Evolutionary conservation across 2,329 filamentous ascomycete species (phyloP).

Genomic region (Thyridium curvatum): DNA sequence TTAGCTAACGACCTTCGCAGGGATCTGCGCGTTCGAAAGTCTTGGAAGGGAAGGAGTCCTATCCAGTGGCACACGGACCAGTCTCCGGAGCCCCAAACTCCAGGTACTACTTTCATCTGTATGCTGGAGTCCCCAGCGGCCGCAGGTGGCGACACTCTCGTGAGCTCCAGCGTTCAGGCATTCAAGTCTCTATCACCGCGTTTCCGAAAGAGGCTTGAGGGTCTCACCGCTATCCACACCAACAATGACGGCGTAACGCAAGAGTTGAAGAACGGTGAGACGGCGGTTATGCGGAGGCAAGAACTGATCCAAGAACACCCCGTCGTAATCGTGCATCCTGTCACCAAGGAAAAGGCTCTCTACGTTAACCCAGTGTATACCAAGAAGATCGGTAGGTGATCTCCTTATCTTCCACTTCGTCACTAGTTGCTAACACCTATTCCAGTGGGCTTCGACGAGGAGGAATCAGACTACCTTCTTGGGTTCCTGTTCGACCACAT

Average conservation of each 20-base stretch:
- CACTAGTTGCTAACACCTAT: not conserved
- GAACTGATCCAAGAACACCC: conserved; percentile 57
- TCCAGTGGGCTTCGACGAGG: conserved; percentile 56
- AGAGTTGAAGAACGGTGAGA: conserved; percentile 28
- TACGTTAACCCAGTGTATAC: conserved; percentile 61
- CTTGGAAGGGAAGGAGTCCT: conserved; percentile 13
- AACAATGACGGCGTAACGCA: conserved; percentile 42
- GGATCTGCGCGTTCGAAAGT: conserved; percentile 11
- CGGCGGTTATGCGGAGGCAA: conserved; percentile 53
- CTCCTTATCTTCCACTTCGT: not conserved
- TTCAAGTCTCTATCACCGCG: conserved; percentile 52
- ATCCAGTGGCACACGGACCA: conserved; percentile 18
- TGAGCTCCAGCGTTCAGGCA: conserved; percentile 13
- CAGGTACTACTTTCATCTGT: conserved; percentile 16
- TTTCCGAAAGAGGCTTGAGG: conserved; percentile 60
- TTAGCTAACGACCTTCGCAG: not conserved
- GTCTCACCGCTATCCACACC: conserved; percentile 60
- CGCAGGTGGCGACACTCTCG: conserved; percentile 15
- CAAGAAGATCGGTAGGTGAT: conserved; percentile 39
- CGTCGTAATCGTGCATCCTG: conserved; percentile 58
- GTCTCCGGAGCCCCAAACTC: conserved; percentile 13
- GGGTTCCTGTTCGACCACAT: conserved; percentile 48
- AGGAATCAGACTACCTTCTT: conserved; percentile 59
- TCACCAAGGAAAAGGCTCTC: conserved; percentile 61
- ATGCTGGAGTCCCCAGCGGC: conserved; percentile 15